phyloP scores from a whole-genome alignment of 108 stramenopile genomes.

The Nannochloropsis salina region DNA sequence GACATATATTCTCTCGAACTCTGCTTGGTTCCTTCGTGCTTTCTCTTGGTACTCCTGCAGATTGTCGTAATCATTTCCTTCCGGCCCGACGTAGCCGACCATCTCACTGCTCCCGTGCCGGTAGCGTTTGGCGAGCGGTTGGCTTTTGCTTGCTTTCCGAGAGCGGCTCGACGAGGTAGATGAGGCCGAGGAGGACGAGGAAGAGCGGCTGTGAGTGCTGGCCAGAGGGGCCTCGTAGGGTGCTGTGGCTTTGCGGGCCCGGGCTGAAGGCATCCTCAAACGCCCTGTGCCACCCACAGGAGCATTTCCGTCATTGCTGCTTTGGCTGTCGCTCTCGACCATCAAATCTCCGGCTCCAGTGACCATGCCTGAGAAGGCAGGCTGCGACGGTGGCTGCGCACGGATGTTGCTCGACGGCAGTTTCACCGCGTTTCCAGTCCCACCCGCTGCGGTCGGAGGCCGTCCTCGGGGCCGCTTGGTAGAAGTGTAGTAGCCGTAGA shows the following conservation, averaged over 20 bases:
- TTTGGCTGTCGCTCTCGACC: background rate
- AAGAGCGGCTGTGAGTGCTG: background rate
- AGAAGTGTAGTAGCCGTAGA: background rate
- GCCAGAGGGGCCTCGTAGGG: background rate
- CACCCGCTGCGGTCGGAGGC: background rate
- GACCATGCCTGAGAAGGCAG: background rate
- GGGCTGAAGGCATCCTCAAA: background rate
- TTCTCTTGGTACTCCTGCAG: background rate
- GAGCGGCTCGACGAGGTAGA: background rate
- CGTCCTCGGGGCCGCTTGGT: background rate
- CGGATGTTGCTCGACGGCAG: background rate
- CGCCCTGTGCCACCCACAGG: background rate
- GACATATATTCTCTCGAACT: too few relatives aligned
- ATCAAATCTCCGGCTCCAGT: background rate
- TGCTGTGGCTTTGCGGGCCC: conserved; percentile 4
- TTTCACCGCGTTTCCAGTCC: background rate
- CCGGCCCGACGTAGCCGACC: background rate
- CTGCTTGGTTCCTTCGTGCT: background rate
- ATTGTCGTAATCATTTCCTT: background rate
- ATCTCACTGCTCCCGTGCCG: background rate
- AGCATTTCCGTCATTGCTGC: background rate
- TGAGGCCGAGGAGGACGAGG: background rate
- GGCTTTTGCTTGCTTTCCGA: conserved; percentile 1
- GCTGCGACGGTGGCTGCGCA: background rate
- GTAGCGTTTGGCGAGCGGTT: background rate